These are phyloP conservation scores for Mycena latifolia DNA, from an alignment of 768 basidiomycete genomes.

Conservation along the genomic window DNA sequence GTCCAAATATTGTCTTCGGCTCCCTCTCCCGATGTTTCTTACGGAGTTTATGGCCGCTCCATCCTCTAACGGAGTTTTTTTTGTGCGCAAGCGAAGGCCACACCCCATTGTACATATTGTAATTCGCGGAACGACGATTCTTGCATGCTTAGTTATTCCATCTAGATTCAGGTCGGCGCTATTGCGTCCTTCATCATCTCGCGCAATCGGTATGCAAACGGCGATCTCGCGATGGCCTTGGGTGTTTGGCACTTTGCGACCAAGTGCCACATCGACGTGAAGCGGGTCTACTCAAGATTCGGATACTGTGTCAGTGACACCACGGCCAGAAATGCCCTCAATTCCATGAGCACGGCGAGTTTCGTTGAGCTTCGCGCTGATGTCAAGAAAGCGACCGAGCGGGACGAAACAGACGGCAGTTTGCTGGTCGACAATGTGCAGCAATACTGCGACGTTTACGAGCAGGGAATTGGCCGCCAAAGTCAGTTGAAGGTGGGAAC, in stretches of 20 bases:
- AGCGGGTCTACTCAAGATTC: background rate
- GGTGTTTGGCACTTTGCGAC: constrained; percentile 13
- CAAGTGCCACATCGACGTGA: background rate
- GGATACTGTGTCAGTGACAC: background rate
- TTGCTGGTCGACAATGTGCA: constrained; percentile 37
- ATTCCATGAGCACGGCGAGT: background rate
- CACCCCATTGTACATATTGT: constrained; percentile 7
- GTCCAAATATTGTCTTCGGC: background rate
- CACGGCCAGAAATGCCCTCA: background rate
- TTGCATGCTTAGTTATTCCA: background rate
- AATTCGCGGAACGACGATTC: background rate
- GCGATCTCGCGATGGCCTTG: background rate
- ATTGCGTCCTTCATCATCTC: background rate
- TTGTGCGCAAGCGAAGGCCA: constrained; percentile 1
- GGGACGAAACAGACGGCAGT: background rate
- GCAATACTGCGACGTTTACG: constrained; percentile 18
- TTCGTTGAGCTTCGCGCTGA: background rate
- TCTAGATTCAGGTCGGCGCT: constrained; percentile 6
- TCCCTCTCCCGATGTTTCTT: background rate
- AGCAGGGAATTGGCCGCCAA: constrained; percentile 10
- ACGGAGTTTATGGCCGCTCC: constrained; percentile 2
- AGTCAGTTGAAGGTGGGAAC: constrained; percentile 13
- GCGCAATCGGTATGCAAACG: constrained; percentile 1
- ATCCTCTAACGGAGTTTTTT: constrained; percentile 37
- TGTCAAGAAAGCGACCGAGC: constrained; percentile 5